These are phyloP conservation scores for Iris macrosiphon DNA, from an alignment of 106 monocot species.

Conservation along the genomic window DNA sequence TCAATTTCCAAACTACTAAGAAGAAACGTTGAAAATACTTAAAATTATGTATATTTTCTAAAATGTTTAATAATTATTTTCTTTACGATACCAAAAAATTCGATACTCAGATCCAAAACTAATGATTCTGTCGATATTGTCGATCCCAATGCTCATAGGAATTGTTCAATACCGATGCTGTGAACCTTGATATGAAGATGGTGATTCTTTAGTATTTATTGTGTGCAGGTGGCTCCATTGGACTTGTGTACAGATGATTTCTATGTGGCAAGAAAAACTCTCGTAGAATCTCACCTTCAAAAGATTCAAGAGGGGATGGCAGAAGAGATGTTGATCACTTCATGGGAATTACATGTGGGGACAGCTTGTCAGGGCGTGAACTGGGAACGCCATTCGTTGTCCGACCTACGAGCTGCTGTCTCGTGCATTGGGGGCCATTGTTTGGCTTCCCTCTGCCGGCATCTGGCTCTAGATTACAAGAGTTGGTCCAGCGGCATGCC, in stretches of 20 bases:
- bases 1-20: too few relatives aligned
- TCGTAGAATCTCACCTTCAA: slow-evolving; percentile 56
- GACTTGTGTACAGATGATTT: slow-evolving; percentile 85
- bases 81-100: too few relatives aligned
- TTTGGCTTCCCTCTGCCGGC: slow-evolving; percentile 59
- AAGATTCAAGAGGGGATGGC: slow-evolving; percentile 70
- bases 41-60: too few relatives aligned
- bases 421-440: slow-evolving; percentile 53
- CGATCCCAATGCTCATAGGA: too few relatives aligned
- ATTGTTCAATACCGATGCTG: too few relatives aligned
- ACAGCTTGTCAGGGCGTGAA: slow-evolving; percentile 75
- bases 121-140: too few relatives aligned
- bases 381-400: slow-evolving; percentile 67
- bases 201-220: too few relatives aligned
- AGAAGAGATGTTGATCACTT: slow-evolving; percentile 72
- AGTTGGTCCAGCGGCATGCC: slow-evolving; percentile 99
- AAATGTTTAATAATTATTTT: too few relatives aligned
- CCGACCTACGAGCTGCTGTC: slow-evolving; percentile 70
- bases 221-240: slow-evolving; percentile 69
- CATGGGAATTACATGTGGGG: slow-evolving; percentile 65
- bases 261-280: slow-evolving; percentile 48
- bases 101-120: too few relatives aligned
- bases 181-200: too few relatives aligned
- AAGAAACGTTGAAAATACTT: too few relatives aligned
- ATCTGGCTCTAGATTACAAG: slow-evolving; percentile 59